Evolutionary conservation across 306 rosid species (phyloP).

Genomic region (Ziziphus jujuba): DNA sequence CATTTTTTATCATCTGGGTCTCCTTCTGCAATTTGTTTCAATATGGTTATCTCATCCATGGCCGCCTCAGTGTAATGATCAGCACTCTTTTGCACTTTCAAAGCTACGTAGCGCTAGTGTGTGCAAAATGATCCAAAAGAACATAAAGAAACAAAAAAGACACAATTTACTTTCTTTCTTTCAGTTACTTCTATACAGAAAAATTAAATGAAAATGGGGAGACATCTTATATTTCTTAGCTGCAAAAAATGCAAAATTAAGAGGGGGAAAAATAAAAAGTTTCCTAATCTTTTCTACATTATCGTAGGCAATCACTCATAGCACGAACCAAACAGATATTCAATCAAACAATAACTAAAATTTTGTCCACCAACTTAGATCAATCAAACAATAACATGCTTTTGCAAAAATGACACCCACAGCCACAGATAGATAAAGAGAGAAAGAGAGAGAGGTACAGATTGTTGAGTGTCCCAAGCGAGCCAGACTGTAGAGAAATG

Average conservation of each 20-base stretch:
- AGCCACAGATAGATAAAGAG: conserved; percentile 19
- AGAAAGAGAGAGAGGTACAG: conserved; percentile 33
- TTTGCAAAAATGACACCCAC: not conserved
- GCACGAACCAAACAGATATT: not conserved
- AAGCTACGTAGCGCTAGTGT: conserved; percentile 79
- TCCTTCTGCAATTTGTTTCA: conserved; percentile 92
- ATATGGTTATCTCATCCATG: conserved; percentile 87
- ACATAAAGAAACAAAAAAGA: not conserved
- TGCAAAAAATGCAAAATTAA: not conserved
- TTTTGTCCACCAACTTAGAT: not conserved
- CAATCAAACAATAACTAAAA: not conserved
- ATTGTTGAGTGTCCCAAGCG: conserved; percentile 76
- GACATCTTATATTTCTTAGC: not conserved
- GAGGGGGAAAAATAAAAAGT: not conserved
- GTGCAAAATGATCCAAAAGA: conserved; percentile 20
- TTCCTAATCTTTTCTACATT: not conserved
- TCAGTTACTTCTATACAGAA: not conserved
- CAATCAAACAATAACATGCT: not conserved
- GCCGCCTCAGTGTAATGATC: conserved; percentile 98
- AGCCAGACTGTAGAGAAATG: conserved; percentile 99
- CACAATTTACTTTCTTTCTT: conserved; percentile 11
- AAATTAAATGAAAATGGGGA: not conserved
- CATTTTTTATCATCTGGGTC: conserved; percentile 78
- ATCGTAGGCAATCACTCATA: conserved; percentile 5
- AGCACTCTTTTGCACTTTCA: conserved; percentile 98